These are phyloP conservation scores for Plasmodium vivax DNA, from an alignment of 169 alveolate species.

Conservation along the genomic window DNA sequence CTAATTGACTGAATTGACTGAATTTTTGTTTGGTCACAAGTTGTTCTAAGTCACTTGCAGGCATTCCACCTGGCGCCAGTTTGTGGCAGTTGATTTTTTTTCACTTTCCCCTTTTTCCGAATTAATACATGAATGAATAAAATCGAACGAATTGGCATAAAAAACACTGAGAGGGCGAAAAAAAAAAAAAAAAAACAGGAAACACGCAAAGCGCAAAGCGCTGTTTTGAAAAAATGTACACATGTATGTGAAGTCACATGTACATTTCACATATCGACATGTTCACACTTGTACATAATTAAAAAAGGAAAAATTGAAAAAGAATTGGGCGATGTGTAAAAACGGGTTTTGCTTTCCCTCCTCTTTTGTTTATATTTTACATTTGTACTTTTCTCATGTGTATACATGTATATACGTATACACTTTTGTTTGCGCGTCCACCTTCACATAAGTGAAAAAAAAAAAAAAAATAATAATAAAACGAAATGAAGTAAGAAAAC, in stretches of 20 bases:
- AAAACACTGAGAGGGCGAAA: neutral
- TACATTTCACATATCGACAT: slow-evolving; percentile 3
- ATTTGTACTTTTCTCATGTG: neutral
- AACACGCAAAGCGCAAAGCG: neutral
- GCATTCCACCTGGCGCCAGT: neutral
- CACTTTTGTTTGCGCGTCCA: neutral
- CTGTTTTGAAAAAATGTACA: neutral
- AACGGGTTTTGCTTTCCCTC: neutral
- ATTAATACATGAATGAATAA: neutral
- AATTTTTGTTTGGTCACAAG: neutral
- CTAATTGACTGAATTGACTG: neutral
- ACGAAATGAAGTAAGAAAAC: neutral
- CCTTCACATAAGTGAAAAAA: neutral
- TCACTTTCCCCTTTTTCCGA: neutral
- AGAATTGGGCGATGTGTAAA: neutral
- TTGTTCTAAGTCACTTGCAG: neutral
- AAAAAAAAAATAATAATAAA: neutral
- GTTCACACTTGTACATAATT: neutral
- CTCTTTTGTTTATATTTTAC: neutral
- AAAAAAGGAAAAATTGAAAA: neutral
- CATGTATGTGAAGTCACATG: neutral
- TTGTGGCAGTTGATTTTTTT: neutral
- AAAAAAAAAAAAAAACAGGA: neutral
- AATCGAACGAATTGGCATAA: neutral
- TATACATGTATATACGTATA: neutral